Evolutionary conservation across 2,329 filamentous ascomycete genomes (phyloP).

Genomic region (Cercospora citrullina): DNA sequence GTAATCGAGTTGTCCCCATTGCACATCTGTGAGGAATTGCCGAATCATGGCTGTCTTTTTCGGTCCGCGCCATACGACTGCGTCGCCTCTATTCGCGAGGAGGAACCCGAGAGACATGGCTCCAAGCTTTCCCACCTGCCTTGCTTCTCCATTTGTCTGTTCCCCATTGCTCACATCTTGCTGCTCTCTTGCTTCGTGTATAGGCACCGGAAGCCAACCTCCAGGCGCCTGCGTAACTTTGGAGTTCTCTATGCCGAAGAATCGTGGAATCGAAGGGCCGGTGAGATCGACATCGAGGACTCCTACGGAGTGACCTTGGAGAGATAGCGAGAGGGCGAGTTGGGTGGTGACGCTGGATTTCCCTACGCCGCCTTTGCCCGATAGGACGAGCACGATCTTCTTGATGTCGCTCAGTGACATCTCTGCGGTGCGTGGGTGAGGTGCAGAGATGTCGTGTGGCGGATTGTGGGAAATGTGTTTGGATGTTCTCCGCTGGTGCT

Average conservation of each 20-base stretch:
- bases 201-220: conserved; percentile 86
- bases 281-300: conserved; percentile 96
- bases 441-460: background rate
- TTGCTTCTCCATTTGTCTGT: conserved; percentile 19
- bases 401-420: conserved; percentile 72
- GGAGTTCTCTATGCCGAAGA: conserved; percentile 83
- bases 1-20: conserved; percentile 87
- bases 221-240: conserved; percentile 90
- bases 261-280: conserved; percentile 91
- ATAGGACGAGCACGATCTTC: conserved; percentile 80
- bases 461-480: background rate
- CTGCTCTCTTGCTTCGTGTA: conserved; percentile 60
- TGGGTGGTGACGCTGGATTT: conserved; percentile 98
- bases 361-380: conserved; percentile 95
- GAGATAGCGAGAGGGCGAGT: conserved; percentile 82
- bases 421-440: background rate
- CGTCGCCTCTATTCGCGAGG: conserved; percentile 77
- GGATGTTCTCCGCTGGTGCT: background rate
- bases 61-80: conserved; percentile 94
- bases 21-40: conserved; percentile 88
- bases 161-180: conserved; percentile 1
- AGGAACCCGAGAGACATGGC: conserved; percentile 96
- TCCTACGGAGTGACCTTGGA: conserved; percentile 84
- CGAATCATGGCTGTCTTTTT: conserved; percentile 99
- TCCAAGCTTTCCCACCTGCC: conserved; percentile 61